Evolutionary conservation across 257 asterid genomes (phyloP), one percentile per base, ranked within the genome.

Genomic region (Ophiorrhiza pumila): DNA sequence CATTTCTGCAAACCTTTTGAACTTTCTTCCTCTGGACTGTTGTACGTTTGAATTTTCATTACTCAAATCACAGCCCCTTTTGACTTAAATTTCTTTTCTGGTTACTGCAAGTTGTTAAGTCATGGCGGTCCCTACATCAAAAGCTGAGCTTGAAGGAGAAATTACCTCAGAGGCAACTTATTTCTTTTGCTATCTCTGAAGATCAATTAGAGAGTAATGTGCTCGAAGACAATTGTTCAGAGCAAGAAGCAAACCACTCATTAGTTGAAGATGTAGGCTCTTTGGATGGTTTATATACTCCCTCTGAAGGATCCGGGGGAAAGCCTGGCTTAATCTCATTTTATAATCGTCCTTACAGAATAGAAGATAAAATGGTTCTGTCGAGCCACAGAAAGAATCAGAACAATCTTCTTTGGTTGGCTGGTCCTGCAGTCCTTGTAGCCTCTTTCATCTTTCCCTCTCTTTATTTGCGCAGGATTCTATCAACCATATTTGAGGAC

Each of bases 391-490:
- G 15, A 67, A 82, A 81, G 78, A 82, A 83, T 65, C 83, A 80
- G 62, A 83, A 79, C 59, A 82, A 58, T 81, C 77, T 90, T 2
- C 65, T 91, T 72, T 94, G 99, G 99, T 83, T 91, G 73, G 80
- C 83, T n/a, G 93, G 96, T 61, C 99, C 99, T 67, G 85, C 91
- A 64, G 90, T 91, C 74, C 97, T 94, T 62, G 93, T 94, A 42
- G 91, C 96, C 71, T 94, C 97, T 45, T 94, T 94, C 72, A 82
- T 94, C 77, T 88, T 94, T 74, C 98, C 99, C 25, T 94, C 99
- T 13, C 95, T 94, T 76, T 94, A 91, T 80, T 77, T 94, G 85
- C 97, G 99, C 79, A 87, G 84, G 79, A 81, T 94, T 66, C 80
- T 95, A 43, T 85, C 98, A 11, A 84, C 87, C 17, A 78, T 95